Evolutionary conservation across 83 land plant species (phyloP), one percentile per base, ranked within the genome.

Genomic region (Thuja plicata): DNA sequence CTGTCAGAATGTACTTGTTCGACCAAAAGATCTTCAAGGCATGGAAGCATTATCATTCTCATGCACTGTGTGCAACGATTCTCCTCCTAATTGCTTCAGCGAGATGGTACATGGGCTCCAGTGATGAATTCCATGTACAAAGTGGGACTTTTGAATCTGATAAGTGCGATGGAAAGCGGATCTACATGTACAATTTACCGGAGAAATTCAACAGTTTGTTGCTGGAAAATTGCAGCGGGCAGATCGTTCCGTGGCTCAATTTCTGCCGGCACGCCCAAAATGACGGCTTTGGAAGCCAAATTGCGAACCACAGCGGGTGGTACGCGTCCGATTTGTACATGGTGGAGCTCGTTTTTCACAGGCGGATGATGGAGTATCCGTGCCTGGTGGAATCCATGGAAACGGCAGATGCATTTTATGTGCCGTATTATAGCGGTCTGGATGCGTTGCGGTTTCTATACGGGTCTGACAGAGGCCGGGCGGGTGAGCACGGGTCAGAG

Each of bases 151-250:
- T 9, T 46, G 11, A 0, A 46, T 46, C 50, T 8, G 66, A 4
- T 17, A 21, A n/a, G n/a, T 92, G 93, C 41, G 32, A 86, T 19
- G 93, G 90, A 8, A 86, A 60, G 34, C 73, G 92, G 52, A 84
- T 92, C 24, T 87, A 82, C 90, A 90, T 90, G 92, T 92, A 92
- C 87, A 89, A 92, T 62, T 41, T 92, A 32, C 93, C 93, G 37
- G 74, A 88, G 16, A 37, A 87, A 16, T 92, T 92, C 77, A 92
- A 92, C 87, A n/a, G 35, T 7, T 50, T 77, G 30, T 19, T 92
- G 19, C 89, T 92, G 88, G 46, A 88, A 55, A 85, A 86, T 3
- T 92, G 93, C 90, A 82, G 88, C 45, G 57, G 79, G 10, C 43
- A 85, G n/a, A 35, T 92, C 5, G 89, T 91, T 21, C 24, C 55